Evolutionary conservation across 1,284 basidiomycete genomes (phyloP).

Genomic region (Cutaneotrichosporon cutaneum): DNA sequence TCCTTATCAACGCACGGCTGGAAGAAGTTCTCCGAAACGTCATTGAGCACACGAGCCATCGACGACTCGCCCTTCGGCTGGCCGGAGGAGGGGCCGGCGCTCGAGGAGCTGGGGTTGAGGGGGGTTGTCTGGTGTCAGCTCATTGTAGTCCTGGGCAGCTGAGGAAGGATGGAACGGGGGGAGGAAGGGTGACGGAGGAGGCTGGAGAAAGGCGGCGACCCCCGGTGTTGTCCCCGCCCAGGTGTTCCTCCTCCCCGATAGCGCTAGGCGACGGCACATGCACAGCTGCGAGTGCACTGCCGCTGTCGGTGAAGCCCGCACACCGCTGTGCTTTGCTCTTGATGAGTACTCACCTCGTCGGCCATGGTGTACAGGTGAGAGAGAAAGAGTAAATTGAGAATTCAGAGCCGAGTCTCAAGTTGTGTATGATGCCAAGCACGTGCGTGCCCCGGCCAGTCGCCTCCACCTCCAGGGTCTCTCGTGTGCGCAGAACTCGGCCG

Average conservation of each 20-base stretch:
- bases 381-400: background rate
- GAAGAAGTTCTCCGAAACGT: slow-evolving; percentile 44
- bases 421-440: slow-evolving; percentile 4
- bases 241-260: background rate
- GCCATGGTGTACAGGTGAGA: background rate
- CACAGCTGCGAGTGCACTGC: background rate
- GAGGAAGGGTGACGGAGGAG: background rate
- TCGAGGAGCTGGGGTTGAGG: slow-evolving; percentile 13
- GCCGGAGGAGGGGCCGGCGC: background rate
- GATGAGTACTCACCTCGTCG: slow-evolving; percentile 9
- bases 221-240: too few relatives aligned
- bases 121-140: slow-evolving; percentile 18
- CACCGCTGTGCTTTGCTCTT: too few relatives aligned
- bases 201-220: background rate
- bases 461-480: background rate
- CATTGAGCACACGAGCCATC: slow-evolving; percentile 24
- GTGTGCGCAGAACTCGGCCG: background rate
- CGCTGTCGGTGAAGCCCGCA: too few relatives aligned
- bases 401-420: background rate
- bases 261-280: background rate
- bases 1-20: slow-evolving; percentile 46
- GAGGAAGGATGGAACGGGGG: background rate
- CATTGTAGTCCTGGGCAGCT: too few relatives aligned
- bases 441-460: slow-evolving; percentile 2
- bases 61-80: slow-evolving; percentile 17